Percentiles rank a stretch among this genome's conserved stretches.
These are phyloP conservation scores for Carex scoparia DNA, from an alignment of 176 grass and related monocot species.

Conservation along the genomic window DNA sequence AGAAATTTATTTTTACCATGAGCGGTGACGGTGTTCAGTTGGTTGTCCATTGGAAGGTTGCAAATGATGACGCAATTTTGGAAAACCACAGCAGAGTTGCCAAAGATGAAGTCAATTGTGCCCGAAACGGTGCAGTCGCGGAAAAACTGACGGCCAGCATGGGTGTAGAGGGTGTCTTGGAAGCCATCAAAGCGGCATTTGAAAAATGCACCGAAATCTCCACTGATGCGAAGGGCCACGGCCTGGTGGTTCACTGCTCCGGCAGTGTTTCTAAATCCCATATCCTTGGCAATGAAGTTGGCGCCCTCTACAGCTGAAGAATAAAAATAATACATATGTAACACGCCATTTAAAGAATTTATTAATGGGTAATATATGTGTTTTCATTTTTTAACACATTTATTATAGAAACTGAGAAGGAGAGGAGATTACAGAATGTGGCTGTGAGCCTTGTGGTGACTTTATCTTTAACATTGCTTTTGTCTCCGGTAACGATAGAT, in stretches of 20 bases:
- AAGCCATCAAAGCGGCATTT: slow-evolving; percentile 68
- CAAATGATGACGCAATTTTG: slow-evolving; percentile 73
- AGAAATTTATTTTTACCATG: slow-evolving; percentile 26
- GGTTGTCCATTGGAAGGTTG: slow-evolving; percentile 58
- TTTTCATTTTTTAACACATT: not conserved
- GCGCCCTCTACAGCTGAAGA: slow-evolving; percentile 40
- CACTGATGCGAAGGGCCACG: slow-evolving; percentile 58
- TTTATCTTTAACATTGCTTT: slow-evolving; percentile 41
- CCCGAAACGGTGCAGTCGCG: slow-evolving; percentile 78
- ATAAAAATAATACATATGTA: not conserved
- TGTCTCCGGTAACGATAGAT: slow-evolving; percentile 42
- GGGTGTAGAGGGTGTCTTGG: slow-evolving; percentile 82
- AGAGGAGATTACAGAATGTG: slow-evolving; percentile 47
- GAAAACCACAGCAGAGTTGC: slow-evolving; percentile 66
- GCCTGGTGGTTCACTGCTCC: slow-evolving; percentile 66
- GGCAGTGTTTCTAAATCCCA: slow-evolving; percentile 90
- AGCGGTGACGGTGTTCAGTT: slow-evolving; percentile 69
- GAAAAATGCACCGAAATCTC: slow-evolving; percentile 50
- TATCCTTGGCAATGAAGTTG: slow-evolving; percentile 78
- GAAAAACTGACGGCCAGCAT: slow-evolving; percentile 61
- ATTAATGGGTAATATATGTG: not conserved
- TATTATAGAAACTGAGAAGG: not conserved
- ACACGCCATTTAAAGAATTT: not conserved
- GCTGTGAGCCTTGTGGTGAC: slow-evolving; percentile 64
- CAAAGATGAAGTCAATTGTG: slow-evolving; percentile 91